Base-by-base conservation (phyloP, 176 grass and related monocot genomes). In the Oryza brachyantha region DNA sequence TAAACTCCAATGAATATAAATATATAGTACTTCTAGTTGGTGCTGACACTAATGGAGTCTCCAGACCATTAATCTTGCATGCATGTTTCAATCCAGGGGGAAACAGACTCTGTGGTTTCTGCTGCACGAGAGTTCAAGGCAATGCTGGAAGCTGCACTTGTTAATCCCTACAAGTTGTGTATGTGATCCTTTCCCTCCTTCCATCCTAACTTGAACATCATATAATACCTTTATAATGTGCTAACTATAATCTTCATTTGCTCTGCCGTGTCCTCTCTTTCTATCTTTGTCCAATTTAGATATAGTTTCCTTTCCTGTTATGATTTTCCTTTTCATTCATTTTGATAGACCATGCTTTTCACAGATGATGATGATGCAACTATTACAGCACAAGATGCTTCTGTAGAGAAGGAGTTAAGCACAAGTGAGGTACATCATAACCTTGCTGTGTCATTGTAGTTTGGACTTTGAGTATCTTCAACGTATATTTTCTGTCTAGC, bases 81-180 rank as follows among this genome's bases (percentile, higher is more conserved):
- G 50, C 2, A 2, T 89, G 77, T 55, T 74, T 75, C 50, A 80
- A 76, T 82, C 59, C 65, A 90, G 93, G 87, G 69, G 31, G 69
- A 73, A 19, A 74, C 65, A 14, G 81, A 90, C 29, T 83, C 84
- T 34, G 37, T 92, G 35, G 79, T 89, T 75, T 87, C 78, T 72
- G 87, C 84, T 7, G 83, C 93, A 71, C 74, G 72, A 81, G 89
- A 96, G 70, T 96, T 96, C 61, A 90, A 88, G 87, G 84, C 84
- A 45, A 96, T 96, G 93, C 75, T 96, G 69, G 89, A 96, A 84
- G 89, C 93, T 52, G 89, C 93, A 61, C 87, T 96, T 71, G 73
- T 92, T 48, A 96, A 78, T 81, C 89, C 89, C 76, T 96, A 92
- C 71, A 85, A 92, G 82, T 92, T 90, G 25, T 88, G 93, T 92